These are phyloP conservation scores for Diaporthe sp. DNA, from an alignment of 2,329 filamentous ascomycete genomes.

Conservation along the genomic window DNA sequence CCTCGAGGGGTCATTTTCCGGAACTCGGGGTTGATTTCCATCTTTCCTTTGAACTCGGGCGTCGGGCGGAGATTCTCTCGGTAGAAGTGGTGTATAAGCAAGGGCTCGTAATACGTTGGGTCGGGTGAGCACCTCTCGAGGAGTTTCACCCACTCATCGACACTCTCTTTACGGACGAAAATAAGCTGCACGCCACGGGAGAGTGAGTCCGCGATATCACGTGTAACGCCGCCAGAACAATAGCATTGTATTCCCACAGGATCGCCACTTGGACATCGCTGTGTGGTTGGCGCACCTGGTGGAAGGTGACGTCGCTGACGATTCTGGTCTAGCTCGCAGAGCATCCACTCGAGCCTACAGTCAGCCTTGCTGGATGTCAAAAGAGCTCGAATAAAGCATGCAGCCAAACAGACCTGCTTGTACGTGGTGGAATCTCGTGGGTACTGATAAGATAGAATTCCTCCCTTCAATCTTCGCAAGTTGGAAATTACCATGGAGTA, in stretches of 20 bases:
- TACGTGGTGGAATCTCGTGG: not conserved
- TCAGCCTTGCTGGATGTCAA: not conserved
- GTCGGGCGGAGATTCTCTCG: not conserved
- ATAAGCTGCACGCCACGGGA: not conserved
- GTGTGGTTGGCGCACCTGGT: no score
- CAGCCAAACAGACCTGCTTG: not conserved
- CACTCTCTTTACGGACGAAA: not conserved
- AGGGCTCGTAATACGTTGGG: not conserved
- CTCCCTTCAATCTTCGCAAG: not conserved
- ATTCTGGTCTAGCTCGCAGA: not conserved
- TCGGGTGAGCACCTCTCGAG: not conserved
- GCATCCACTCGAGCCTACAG: not conserved
- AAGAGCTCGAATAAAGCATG: not conserved
- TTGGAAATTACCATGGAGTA: not conserved
- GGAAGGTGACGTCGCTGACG: not conserved
- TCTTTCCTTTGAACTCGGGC: conserved; percentile 5
- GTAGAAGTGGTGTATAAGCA: not conserved
- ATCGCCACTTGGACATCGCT: conserved; percentile 11
- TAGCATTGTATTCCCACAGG: not conserved
- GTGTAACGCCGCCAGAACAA: not conserved
- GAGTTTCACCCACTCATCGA: conserved; percentile 3
- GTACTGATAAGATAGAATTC: not conserved
- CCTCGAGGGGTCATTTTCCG: not conserved
- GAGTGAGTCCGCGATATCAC: not conserved
- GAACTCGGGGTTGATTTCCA: not conserved